Evolutionary conservation across 306 rosid genomes (phyloP).

Genomic region (Albizia julibrissin): DNA sequence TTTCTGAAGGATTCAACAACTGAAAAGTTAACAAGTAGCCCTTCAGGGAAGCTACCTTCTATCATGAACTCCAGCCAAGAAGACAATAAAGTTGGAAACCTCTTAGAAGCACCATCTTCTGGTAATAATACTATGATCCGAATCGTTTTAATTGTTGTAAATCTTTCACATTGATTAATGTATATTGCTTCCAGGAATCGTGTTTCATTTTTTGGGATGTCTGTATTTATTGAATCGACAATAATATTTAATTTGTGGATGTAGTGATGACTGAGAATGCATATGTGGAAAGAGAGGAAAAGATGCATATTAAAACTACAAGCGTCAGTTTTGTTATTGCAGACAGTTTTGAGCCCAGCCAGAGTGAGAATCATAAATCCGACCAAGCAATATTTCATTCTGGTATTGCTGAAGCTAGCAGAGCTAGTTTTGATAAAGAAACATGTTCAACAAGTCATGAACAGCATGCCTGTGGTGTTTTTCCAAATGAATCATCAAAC

Average conservation of each 20-base stretch:
- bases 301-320: conserved; percentile 32
- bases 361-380: conserved; percentile 39
- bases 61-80: conserved; percentile 37
- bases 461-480: conserved; percentile 29
- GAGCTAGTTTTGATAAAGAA: conserved; percentile 38
- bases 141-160: conserved; percentile 5
- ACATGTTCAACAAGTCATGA: conserved; percentile 32
- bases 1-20: conserved; percentile 54
- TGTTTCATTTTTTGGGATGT: neutral
- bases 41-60: conserved; percentile 38
- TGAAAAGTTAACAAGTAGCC: conserved; percentile 38
- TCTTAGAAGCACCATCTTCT: conserved; percentile 37
- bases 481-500: conserved; percentile 42
- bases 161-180: conserved; percentile 12
- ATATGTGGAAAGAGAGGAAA: conserved; percentile 36
- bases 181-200: conserved; percentile 4
- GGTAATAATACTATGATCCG: conserved; percentile 37
- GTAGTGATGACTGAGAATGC: conserved; percentile 38
- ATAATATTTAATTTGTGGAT: conserved; percentile 37
- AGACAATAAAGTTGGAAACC: conserved; percentile 33
- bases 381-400: conserved; percentile 35
- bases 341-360: conserved; percentile 52
- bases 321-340: conserved; percentile 38
- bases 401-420: conserved; percentile 48
- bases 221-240: neutral